Base-by-base conservation (phyloP, 1,284 basidiomycete genomes). In the Heterobasidion annosum region DNA sequence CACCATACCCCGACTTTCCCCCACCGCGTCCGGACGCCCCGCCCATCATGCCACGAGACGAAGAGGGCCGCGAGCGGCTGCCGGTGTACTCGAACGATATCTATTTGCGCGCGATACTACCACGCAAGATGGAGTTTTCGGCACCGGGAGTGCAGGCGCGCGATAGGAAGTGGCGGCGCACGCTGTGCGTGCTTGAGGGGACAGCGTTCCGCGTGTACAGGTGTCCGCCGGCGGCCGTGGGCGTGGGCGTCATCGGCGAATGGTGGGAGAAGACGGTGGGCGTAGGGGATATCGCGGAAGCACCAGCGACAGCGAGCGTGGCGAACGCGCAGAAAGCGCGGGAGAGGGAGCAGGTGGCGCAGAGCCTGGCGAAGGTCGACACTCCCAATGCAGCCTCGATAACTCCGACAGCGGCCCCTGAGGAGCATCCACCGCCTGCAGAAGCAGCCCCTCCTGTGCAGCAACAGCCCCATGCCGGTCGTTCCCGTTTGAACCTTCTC, bases 51-150 rank as follows among this genome's bases (percentile, higher is more conserved):
- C 71, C 70, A 33, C 68, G 68, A 13, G 73, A 76, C 34, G 84
- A 88, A 60, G 95, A 98, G 65, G 96, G 92, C 18, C 71, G 63
- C 43, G 96, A 99, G 70, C 70, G 69, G 45, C 76, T 99, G 2
- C 96, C 97, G 0, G 46, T 63, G 1, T 99, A 99, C 70, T 81
- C 77, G 60, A 98, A 97, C 70, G 66, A 74, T 47, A 83, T 98
- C 13, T 88, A 93, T 67, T 83, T 99, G 61, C 80, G 85, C 51
- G 92, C 89, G 1, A 81, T 88, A 57, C 79, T 99, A 73, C 88
- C 90, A 4, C 83, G 92, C 52, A 99, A 99, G 77, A 84, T 96
- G 86, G 96, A 99, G 74, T 98, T 99, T 67, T 74, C 71, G 1
- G 73, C 79, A 13, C 92, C 94, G 0, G 92, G 93, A 8, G 75